Conservation (phyloP, 75 land plant genomes). For the Picea glauca region DNA sequence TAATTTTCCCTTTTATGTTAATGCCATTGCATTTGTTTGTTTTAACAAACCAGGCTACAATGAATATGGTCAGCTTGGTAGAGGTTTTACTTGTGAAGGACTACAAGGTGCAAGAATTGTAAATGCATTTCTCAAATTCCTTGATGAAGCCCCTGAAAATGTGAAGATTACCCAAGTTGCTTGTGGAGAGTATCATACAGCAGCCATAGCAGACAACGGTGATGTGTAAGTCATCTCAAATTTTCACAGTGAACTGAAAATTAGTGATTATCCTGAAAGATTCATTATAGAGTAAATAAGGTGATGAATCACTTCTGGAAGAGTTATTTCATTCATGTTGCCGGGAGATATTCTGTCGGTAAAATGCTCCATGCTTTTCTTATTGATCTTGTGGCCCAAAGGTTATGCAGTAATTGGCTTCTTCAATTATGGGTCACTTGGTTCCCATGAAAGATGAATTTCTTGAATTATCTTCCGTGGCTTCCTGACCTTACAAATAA, state of each 20-base stretch:
- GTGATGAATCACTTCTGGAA: too few species aligned
- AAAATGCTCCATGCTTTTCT: neutral
- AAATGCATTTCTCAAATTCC: conserved; percentile 53
- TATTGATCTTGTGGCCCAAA: neutral
- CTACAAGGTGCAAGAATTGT: conserved; percentile 71
- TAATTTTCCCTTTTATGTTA: neutral
- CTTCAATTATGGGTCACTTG: neutral
- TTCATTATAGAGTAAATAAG: too few species aligned
- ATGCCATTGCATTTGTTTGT: conserved; percentile 7
- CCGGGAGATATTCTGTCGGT: too few species aligned
- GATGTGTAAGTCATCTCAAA: conserved; percentile 73
- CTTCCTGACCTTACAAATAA: neutral
- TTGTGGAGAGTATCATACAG: conserved; percentile 93
- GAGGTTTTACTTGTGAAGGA: conserved; percentile 91
- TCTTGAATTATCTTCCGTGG: neutral
- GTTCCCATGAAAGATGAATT: neutral
- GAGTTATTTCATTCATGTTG: too few species aligned
- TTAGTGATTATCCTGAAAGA: too few species aligned
- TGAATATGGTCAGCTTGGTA: conserved; percentile 92
- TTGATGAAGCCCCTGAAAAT: conserved; percentile 83
- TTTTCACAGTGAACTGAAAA: too few species aligned
- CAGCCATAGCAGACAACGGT: conserved; percentile 78
- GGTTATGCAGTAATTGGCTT: neutral
- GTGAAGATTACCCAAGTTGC: conserved; percentile 69
- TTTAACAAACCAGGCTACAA: conserved; percentile 74